Percentiles rank a stretch among this genome's conserved stretches.
These are phyloP conservation scores for Xylaria cubensis DNA, from an alignment of 495 filamentous ascomycete genomes.

Conservation along the genomic window DNA sequence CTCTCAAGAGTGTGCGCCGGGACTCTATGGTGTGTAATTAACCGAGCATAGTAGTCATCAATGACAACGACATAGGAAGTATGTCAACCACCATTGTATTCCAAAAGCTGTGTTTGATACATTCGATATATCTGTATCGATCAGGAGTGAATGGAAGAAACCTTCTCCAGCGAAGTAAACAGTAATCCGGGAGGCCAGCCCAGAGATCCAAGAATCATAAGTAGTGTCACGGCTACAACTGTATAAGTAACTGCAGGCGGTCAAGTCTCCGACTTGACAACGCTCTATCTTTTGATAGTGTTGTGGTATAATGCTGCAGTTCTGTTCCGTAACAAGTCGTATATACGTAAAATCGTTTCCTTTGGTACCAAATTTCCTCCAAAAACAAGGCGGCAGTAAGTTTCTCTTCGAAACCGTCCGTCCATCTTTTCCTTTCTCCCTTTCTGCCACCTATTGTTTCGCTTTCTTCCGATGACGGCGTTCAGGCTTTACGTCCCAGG, in stretches of 20 bases:
- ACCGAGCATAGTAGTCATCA: neutral
- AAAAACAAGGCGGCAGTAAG: neutral
- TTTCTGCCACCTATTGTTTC: too few relatives aligned
- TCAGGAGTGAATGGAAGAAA: neutral
- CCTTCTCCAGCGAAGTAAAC: neutral
- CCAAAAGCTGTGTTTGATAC: neutral
- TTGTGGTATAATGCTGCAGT: too few relatives aligned
- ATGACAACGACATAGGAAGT: neutral
- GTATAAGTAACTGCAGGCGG: too few relatives aligned
- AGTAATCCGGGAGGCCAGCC: neutral
- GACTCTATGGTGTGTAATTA: neutral
- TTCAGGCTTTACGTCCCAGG: neutral
- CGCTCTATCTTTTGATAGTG: too few relatives aligned
- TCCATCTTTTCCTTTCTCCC: neutral
- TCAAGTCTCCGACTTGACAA: too few relatives aligned
- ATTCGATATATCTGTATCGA: neutral
- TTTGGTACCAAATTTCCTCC: neutral
- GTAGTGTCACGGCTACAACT: too few relatives aligned
- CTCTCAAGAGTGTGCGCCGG: neutral
- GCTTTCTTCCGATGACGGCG: neutral
- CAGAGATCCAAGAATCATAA: neutral
- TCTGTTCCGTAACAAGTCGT: too few relatives aligned
- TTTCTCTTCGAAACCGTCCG: neutral
- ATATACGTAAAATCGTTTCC: neutral
- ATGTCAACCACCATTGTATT: neutral